Evolutionary conservation across 139 green algal genomes (phyloP), one percentile per base, ranked within the genome.

Genomic region (Zygnema circumcarinatum): DNA sequence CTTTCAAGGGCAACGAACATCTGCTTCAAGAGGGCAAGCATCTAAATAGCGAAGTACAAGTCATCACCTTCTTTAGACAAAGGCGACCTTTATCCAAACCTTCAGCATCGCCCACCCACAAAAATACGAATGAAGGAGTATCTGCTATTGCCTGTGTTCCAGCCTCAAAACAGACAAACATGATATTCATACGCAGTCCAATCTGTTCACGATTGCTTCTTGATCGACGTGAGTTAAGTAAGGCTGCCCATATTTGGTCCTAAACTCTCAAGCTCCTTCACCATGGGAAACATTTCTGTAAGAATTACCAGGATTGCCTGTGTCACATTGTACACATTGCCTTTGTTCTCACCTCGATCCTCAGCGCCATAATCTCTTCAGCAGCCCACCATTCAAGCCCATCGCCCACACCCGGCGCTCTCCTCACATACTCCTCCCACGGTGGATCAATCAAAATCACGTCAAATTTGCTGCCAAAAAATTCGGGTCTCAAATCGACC

Each of bases 361-460:
- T 92, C 40, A 97, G 89, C 0, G 79, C 87, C 88, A 88, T 84
- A 74, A 97, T 96, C 22, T 96, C 91, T 88, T 96, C 85, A 92
- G 94, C 95, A 1, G 68, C 86, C 95, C 95, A 97, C 29, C 76
- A 83, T 42, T 86, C 82, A 20, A 94, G 90, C 16, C 78, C 36
- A 52, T 95, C 91, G 0, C 78, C 92, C 35, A 96, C 75, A 2
- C 93, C 90, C 22, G 95, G 94, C 25, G 93, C 94, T 20, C 95
- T 81, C 31, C 94, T 86, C 56, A 93, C 93, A 88, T 97, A 97
- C 90, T 97, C 95, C 81, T 96, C 93, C 95, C 94, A 97, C 1
- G 95, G 95, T 1, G 95, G 95, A 85, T 97, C 95, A 1, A 97
- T 91, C 38, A 97, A 76, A 41, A 96, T 94, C 33, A 96, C 94